These are phyloP conservation scores for Drechslerella dactyloides DNA, from an alignment of 2,329 filamentous ascomycete genomes.

Conservation along the genomic window DNA sequence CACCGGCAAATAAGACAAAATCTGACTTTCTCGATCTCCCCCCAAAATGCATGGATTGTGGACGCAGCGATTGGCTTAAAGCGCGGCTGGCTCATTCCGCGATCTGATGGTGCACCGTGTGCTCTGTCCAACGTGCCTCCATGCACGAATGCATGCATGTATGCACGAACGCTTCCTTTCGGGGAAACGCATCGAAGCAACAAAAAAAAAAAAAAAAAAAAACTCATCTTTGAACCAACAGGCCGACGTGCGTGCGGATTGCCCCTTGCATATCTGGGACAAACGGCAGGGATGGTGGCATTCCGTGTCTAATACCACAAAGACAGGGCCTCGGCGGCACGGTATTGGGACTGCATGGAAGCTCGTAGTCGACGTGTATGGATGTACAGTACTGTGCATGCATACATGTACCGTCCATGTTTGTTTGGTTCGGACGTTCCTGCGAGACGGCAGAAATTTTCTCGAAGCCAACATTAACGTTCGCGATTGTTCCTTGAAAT, in stretches of 20 bases:
- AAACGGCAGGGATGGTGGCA: neutral
- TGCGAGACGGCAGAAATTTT: neutral
- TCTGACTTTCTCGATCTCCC: too few species aligned
- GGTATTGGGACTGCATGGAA: neutral
- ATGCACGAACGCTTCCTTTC: neutral
- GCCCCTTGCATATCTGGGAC: conserved; percentile 3
- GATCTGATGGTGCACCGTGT: conserved; percentile 2
- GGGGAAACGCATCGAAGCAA: too few species aligned
- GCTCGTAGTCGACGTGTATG: too few species aligned
- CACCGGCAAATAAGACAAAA: too few species aligned
- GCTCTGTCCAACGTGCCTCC: too few species aligned
- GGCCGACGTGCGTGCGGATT: too few species aligned
- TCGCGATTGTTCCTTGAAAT: neutral
- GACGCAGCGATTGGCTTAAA: too few species aligned
- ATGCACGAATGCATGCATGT: neutral
- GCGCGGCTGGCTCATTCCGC: neutral
- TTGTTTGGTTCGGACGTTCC: neutral
- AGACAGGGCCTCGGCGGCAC: conserved; percentile 4
- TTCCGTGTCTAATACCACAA: conserved; percentile 6
- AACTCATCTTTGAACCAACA: neutral
- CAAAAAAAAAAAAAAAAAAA: too few species aligned
- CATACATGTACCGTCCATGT: too few species aligned
- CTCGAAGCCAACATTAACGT: neutral
- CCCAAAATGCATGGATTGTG: too few species aligned
- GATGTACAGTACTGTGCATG: too few species aligned